Percentiles rank a stretch among this genome's conserved stretches.
These are phyloP conservation scores for Phialophora chinensis DNA, from an alignment of 2,329 filamentous ascomycete species.

Conservation along the genomic window DNA sequence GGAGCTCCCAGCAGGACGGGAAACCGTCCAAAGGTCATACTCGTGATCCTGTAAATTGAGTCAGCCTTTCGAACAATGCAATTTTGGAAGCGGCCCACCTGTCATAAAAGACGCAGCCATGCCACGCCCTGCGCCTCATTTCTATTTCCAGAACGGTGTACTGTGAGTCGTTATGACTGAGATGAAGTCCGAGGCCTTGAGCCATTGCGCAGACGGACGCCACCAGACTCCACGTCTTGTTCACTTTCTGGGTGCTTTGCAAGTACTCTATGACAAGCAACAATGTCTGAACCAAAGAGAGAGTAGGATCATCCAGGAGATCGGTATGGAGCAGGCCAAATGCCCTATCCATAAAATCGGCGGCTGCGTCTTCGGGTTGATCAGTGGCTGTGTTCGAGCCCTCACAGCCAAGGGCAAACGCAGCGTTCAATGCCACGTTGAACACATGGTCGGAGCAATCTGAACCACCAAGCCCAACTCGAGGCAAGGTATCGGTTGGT, in stretches of 20 bases:
- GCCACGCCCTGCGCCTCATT: conserved; percentile 18
- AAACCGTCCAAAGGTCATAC: conserved; percentile 17
- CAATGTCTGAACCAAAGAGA: conserved; percentile 11
- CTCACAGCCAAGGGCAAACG: conserved; percentile 9
- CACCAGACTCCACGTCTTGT: conserved; percentile 5
- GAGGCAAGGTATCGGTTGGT: background rate
- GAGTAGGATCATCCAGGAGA: conserved; percentile 2
- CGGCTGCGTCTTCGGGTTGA: background rate
- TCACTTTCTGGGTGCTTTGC: conserved; percentile 8
- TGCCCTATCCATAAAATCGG: conserved; percentile 12
- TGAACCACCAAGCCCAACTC: conserved; percentile 10
- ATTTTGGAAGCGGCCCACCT: background rate
- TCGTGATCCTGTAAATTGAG: conserved; percentile 3
- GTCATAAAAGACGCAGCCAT: conserved; percentile 14
- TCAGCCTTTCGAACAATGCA: background rate
- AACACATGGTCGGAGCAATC: conserved; percentile 6
- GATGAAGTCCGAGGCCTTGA: conserved; percentile 10
- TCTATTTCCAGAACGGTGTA: conserved; percentile 5
- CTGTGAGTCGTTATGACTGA: background rate
- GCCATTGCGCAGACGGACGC: conserved; percentile 4
- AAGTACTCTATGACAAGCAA: conserved; percentile 1
- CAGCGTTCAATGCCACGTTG: conserved; percentile 6
- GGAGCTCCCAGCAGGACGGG: background rate
- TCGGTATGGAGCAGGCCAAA: conserved; percentile 6
- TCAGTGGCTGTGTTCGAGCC: background rate